Percentiles rank a stretch among this genome's conserved stretches.
These are phyloP conservation scores for Chrysochromulina tobinii DNA, from an alignment of 78 protist genomes.

Conservation along the genomic window DNA sequence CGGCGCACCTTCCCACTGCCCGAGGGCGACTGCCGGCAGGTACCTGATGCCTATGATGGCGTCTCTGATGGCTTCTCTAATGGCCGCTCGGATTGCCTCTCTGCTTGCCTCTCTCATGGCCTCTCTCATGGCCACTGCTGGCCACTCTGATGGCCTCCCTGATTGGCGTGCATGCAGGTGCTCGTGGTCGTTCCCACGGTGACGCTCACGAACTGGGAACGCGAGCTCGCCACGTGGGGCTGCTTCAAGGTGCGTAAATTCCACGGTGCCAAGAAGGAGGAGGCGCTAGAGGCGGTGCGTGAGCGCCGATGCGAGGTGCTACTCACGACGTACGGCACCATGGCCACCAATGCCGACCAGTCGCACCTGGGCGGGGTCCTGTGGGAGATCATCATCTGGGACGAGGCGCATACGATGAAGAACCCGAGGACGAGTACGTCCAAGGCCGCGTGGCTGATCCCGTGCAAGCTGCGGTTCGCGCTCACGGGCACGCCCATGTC, in stretches of 20 bases:
- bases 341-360: not conserved
- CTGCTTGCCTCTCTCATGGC: no score
- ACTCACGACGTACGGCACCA: not conserved
- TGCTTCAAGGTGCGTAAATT: not conserved
- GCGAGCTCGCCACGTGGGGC: slow-evolving; percentile 25
- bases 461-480: not conserved
- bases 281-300: not conserved
- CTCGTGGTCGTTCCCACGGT: not conserved
- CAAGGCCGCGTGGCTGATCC: not conserved
- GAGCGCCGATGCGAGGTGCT: not conserved
- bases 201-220: not conserved
- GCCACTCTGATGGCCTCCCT: no score
- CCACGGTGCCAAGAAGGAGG: not conserved
- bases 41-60: no score
- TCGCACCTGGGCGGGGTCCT: not conserved
- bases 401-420: not conserved
- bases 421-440: not conserved
- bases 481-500: slow-evolving; percentile 29
- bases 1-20: not conserved
- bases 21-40: no score
- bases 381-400: not conserved
- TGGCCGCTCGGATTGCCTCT: no score
- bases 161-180: not conserved
- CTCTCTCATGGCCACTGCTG: no score
- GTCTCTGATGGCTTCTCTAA: no score